Evolutionary conservation across 441 rosid genomes (phyloP).

Genomic region (Aleurites moluccanus): DNA sequence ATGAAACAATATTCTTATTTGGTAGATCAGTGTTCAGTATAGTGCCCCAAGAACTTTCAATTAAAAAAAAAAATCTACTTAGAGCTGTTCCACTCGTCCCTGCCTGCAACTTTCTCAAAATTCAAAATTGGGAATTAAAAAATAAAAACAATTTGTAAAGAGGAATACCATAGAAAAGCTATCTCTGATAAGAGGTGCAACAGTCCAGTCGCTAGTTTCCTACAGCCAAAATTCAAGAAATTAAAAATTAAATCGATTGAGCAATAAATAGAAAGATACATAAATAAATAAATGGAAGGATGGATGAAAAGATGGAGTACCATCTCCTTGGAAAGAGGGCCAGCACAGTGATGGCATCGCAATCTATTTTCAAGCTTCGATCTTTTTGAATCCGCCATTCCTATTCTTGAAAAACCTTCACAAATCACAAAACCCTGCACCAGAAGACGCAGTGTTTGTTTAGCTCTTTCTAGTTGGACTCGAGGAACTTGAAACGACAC

Average conservation of each 20-base stretch:
- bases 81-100: no score
- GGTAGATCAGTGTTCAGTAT: no score
- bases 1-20: no score
- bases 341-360: slow-evolving; percentile 91
- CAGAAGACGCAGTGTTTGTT: background rate
- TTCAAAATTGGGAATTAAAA: background rate
- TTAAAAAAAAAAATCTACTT: no score
- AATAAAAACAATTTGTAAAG: background rate
- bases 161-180: slow-evolving; percentile 83
- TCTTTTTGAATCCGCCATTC: slow-evolving; percentile 44
- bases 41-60: background rate
- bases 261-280: background rate
- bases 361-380: slow-evolving; percentile 26
- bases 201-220: slow-evolving; percentile 89
- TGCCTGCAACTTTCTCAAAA: background rate
- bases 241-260: background rate
- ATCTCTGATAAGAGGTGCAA: slow-evolving; percentile 77
- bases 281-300: no score
- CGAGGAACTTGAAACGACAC: background rate
- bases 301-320: no score
- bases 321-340: slow-evolving; percentile 81
- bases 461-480: background rate
- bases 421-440: background rate
- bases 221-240: slow-evolving; percentile 31
- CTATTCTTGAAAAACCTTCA: background rate